Base-by-base conservation (phyloP, 306 rosid species). In the Cucurbita argyrosperma region DNA sequence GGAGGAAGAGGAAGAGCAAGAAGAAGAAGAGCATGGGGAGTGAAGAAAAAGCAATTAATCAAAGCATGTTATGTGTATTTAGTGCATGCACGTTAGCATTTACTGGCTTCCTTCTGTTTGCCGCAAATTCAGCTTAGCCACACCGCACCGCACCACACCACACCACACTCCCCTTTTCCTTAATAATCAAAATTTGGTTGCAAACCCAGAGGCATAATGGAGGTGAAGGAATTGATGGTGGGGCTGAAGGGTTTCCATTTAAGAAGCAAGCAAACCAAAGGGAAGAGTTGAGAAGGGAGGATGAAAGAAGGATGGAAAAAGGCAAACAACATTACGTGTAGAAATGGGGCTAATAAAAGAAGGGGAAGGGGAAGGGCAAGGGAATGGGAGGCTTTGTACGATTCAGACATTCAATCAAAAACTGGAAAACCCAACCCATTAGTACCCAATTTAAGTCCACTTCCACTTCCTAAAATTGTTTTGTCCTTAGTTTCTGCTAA, bases 201-300 rank as follows among this genome's bases (percentile, higher is more conserved):
- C 1, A n/a, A 23, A 4, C 14, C 14, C 10, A 47, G 49, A 45
- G 9, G 51, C 11, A 47, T 46, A 30, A 4, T 5, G 5, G 18
- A 30, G 35, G 30, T 26, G 18, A 51, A 58, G 38, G 11, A 54
- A 69, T 49, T 65, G 66, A 35, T 45, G 78, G 77, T 30, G 49
- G 60, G 77, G 58, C 68, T 75, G 73, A 76, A 70, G 56, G 69
- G 54, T 30, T 45, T 67, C 83, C 85, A 80, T 67, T 61, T 82
- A 76, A 79, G 81, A 82, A 79, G 83, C 74, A 83, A 86, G 81
- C 93, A 86, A 79, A 86, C 74, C 43, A 90, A 84, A 75, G 78
- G 84, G 88, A 88, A 79, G 87, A 82, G 79, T 76, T 63, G 79
- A 83, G 80, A 35, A 52, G 4, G 8, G 0, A 66, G 79, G 57